phyloP scores from a whole-genome alignment of 306 rosid genomes.

The Pyrus bretschneideri region DNA sequence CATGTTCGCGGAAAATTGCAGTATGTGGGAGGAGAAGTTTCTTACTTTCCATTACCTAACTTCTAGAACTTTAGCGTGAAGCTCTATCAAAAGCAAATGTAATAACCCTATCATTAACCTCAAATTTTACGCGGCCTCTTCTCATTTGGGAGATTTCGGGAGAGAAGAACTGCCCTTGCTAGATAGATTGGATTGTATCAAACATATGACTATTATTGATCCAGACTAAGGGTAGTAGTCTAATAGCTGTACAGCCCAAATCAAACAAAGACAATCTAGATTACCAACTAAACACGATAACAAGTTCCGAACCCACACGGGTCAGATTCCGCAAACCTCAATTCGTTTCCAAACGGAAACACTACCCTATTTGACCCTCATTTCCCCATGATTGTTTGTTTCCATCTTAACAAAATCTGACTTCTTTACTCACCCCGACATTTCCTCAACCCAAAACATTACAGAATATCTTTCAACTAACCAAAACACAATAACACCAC shows the following conservation, averaged over 20 bases:
- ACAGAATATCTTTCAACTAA: background rate
- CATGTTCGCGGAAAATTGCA: background rate
- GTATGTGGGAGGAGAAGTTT: background rate
- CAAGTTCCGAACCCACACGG: slow-evolving; percentile 5
- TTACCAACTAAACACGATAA: background rate
- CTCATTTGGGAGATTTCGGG: background rate
- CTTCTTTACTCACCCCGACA: background rate
- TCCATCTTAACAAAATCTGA: slow-evolving; percentile 10
- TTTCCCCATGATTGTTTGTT: background rate
- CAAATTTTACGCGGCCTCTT: background rate
- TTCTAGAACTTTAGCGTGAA: background rate
- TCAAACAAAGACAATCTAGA: background rate
- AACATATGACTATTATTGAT: background rate
- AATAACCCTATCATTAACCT: background rate
- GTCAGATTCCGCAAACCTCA: slow-evolving; percentile 10
- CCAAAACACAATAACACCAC: background rate
- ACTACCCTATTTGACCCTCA: slow-evolving; percentile 5
- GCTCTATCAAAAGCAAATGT: background rate
- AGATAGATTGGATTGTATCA: background rate
- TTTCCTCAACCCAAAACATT: background rate
- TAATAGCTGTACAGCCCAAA: background rate
- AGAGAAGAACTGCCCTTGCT: background rate
- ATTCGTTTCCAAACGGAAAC: background rate
- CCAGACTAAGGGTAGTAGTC: background rate
- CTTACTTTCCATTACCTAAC: background rate